phyloP scores from a whole-genome alignment of 768 basidiomycete genomes.

The Chalciporus pseudorubinellus region DNA sequence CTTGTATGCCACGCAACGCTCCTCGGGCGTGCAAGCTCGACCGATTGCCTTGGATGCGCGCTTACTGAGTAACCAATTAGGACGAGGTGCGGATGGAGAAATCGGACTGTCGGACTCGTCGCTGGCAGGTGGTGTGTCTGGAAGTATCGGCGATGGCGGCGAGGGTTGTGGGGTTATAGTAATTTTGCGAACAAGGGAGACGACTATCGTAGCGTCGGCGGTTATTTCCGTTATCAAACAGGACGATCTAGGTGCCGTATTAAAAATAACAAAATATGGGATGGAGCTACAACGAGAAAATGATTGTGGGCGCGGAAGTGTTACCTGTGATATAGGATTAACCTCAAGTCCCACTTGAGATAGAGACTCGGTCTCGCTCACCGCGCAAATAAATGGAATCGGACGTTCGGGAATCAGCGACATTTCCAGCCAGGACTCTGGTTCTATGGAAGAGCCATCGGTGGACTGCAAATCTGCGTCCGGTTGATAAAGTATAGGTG shows the following conservation, averaged over 20 bases:
- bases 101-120: conserved; percentile 39
- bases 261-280: conserved; percentile 72
- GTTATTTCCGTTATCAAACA: conserved; percentile 62
- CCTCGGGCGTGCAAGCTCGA: conserved; percentile 13
- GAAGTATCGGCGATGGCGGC: conserved; percentile 44
- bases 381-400: conserved; percentile 65
- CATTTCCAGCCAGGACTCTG: conserved; percentile 66
- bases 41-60: conserved; percentile 28
- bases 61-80: conserved; percentile 26
- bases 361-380: conserved; percentile 34
- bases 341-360: not conserved
- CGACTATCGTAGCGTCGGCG: conserved; percentile 66
- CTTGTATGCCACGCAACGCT: conserved; percentile 15
- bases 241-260: conserved; percentile 56
- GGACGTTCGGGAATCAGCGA: conserved; percentile 60
- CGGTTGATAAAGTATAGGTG: conserved; percentile 60
- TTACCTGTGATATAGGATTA: conserved; percentile 39
- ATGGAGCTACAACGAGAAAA: conserved; percentile 63
- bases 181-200: conserved; percentile 62
- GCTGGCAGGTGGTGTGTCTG: conserved; percentile 46
- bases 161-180: conserved; percentile 44
- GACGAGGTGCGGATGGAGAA: conserved; percentile 8
- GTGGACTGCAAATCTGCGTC: conserved; percentile 58
- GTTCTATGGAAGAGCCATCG: conserved; percentile 43
- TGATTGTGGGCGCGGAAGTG: conserved; percentile 57